phyloP scores from a whole-genome alignment of 148 eudicot species.

The Camellia granthamiana region DNA sequence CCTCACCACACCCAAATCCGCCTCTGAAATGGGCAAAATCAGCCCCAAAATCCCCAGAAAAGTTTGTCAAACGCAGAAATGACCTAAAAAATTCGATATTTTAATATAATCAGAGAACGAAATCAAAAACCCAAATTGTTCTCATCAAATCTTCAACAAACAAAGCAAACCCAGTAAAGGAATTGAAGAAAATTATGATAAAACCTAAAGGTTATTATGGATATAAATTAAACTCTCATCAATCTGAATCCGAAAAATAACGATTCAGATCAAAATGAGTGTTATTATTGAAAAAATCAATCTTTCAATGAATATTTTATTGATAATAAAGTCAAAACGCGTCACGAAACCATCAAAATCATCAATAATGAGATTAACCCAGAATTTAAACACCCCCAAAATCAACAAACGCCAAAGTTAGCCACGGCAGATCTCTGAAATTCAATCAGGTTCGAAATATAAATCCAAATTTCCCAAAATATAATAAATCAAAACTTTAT shows the following conservation, averaged over 20 bases:
- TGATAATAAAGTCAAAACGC: constrained; percentile 15
- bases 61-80: background rate
- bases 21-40: constrained; percentile 14
- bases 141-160: constrained; percentile 7
- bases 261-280: constrained; percentile 14
- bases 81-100: background rate
- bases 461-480: background rate
- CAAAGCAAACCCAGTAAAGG: constrained; percentile 1
- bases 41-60: constrained; percentile 13
- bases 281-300: constrained; percentile 10
- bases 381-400: constrained; percentile 20
- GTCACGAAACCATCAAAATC: constrained; percentile 11
- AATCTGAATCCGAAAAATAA: constrained; percentile 24
- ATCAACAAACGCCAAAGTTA: constrained; percentile 12
- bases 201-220: constrained; percentile 7
- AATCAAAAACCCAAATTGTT: background rate
- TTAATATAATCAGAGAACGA: background rate
- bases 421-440: constrained; percentile 34
- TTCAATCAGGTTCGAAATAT: constrained; percentile 28
- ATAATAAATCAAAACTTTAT: background rate
- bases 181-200: background rate
- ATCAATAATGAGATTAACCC: constrained; percentile 21
- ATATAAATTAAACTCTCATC: constrained; percentile 16
- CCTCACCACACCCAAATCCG: constrained; percentile 9
- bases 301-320: constrained; percentile 14